Base-by-base conservation (phyloP, 1,284 basidiomycete species). In the Sanghuangporus baumii region DNA sequence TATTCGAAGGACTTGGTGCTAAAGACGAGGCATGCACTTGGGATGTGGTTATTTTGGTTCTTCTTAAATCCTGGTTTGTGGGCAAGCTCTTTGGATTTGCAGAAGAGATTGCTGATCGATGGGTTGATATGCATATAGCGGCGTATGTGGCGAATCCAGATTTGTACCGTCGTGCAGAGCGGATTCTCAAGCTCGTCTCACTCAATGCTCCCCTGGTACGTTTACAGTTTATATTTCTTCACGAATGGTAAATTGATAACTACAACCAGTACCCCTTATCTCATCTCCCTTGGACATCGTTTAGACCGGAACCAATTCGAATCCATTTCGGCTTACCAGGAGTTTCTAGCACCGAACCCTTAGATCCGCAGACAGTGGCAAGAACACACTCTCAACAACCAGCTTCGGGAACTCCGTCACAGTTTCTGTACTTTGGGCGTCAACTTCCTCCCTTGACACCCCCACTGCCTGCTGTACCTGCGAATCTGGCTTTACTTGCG, bases 141-240 rank as follows among this genome's bases (percentile, higher is more conserved):
- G 78, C 82, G 11, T 83, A 82, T 69, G 70, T 69, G 60, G 73
- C 71, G 20, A 75, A 76, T 38, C 73, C 80, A 3, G 63, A 66
- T 20, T 71, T 71, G 36, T 81, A 81, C 54, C 75, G 76, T 61
- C 76, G 78, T 26, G 80, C 81, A 4, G 70, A 78, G 31, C 75
- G 76, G 51, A 75, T 86, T 43, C 68, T 89, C 59, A 87, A 88
- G 67, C 69, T 84, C 11, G 79, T 84, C 64, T 85, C 88, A 0
- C 71, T 90, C 20, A 86, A 83, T 20, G 89, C 88, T 36, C 87
- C 88, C 67, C 78, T 79, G 68, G 88, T 89, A 65, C 56, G 81
- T 74, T 7, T 40, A 37, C 60, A 59, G 16, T 34, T 55, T 55
- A 20, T 61, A 59, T 60, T 61, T 62, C 48, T 47, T 48, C 20